Evolutionary conservation across 2,329 filamentous ascomycete species (phyloP).

Genomic region (Colletotrichum caudatum): DNA sequence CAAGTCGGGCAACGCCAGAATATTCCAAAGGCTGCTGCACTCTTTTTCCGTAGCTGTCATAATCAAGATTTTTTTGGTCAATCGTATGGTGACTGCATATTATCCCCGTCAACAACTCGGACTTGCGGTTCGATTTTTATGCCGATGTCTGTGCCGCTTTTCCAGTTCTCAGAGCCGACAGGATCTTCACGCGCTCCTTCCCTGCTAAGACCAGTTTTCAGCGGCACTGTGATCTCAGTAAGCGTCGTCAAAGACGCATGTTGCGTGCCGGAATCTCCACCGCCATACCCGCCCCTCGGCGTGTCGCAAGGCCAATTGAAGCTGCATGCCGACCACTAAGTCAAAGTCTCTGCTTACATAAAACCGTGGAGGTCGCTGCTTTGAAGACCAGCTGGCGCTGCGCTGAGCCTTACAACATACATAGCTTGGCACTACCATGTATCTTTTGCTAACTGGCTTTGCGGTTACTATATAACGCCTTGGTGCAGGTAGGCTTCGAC

Average conservation of each 20-base stretch:
- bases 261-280: constrained; percentile 26
- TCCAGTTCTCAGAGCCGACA: constrained; percentile 29
- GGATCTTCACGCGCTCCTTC: constrained; percentile 23
- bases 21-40: background rate
- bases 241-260: constrained; percentile 27
- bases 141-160: constrained; percentile 27
- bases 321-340: constrained; percentile 11
- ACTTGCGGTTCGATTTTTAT: constrained; percentile 30
- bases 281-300: constrained; percentile 28
- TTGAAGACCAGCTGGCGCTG: background rate
- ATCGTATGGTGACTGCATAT: background rate
- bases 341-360: background rate
- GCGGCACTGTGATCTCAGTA: constrained; percentile 30
- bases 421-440: constrained; percentile 2
- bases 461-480: constrained; percentile 14
- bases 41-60: background rate
- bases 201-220: constrained; percentile 10
- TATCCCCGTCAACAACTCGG: constrained; percentile 28
- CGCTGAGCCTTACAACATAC: background rate
- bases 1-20: constrained; percentile 6
- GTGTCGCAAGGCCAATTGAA: constrained; percentile 30
- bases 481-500: background rate
- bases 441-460: constrained; percentile 17
- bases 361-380: background rate
- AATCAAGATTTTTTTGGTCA: background rate